Conservation (phyloP, 2,329 filamentous ascomycete genomes). For the Xylariaceae sp. region DNA sequence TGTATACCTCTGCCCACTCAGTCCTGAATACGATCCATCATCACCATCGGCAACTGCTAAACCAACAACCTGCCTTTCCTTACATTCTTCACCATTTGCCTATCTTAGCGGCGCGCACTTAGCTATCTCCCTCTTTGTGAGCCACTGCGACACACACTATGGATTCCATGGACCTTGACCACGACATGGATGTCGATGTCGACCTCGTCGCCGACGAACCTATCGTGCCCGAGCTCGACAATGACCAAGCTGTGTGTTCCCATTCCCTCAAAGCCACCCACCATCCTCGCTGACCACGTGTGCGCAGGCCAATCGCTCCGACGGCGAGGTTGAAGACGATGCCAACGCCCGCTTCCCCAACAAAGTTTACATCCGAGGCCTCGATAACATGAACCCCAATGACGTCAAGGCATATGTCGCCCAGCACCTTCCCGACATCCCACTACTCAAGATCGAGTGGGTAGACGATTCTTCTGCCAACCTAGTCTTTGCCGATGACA, state of each 20-base stretch:
- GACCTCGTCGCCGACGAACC: constrained; percentile 45
- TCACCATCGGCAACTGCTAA: not conserved
- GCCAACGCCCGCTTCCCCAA: constrained; percentile 40
- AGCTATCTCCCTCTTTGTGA: constrained; percentile 5
- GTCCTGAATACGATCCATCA: too few relatives aligned
- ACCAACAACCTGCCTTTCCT: not conserved
- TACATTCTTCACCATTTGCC: not conserved
- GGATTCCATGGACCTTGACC: constrained; percentile 61
- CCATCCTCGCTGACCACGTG: not conserved
- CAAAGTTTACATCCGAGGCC: constrained; percentile 80
- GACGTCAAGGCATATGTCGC: constrained; percentile 73
- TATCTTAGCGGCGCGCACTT: constrained; percentile 1
- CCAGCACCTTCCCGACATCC: constrained; percentile 54
- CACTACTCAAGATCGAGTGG: constrained; percentile 70
- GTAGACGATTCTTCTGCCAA: constrained; percentile 92
- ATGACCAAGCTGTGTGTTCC: constrained; percentile 30
- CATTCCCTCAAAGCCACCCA: constrained; percentile 3
- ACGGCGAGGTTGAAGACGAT: constrained; percentile 39
- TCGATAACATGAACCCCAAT: constrained; percentile 75
- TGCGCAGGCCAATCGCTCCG: constrained; percentile 33
- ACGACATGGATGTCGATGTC: constrained; percentile 66
- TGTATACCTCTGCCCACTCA: too few relatives aligned
- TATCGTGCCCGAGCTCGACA: constrained; percentile 29
- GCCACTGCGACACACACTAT: too few relatives aligned
- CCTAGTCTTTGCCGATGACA: constrained; percentile 64